Conservation (phyloP, 2,329 filamentous ascomycete species). For the Penicillium sp. region DNA sequence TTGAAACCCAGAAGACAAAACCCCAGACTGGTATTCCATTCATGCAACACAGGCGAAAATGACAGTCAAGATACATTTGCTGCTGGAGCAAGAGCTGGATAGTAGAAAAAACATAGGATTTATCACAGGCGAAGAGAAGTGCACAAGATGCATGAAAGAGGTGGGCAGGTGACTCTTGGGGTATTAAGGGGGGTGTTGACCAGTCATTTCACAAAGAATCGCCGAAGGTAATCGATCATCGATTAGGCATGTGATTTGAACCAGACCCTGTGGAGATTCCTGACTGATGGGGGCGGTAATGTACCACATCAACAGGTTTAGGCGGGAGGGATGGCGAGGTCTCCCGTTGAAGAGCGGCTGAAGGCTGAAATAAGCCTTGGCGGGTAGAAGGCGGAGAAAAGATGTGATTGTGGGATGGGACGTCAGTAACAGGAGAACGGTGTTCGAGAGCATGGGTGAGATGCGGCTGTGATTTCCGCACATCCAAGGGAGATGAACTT, state of each 20-base stretch:
- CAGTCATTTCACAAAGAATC: background rate
- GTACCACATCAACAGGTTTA: conserved; percentile 32
- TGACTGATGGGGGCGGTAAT: conserved; percentile 28
- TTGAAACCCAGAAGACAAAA: conserved; percentile 2
- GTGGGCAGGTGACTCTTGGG: background rate
- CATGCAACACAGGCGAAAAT: conserved; percentile 10
- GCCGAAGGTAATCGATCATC: conserved; percentile 19
- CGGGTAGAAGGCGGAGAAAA: conserved; percentile 37
- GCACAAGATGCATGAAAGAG: conserved; percentile 7
- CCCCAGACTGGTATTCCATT: conserved; percentile 4
- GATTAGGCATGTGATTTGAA: conserved; percentile 34
- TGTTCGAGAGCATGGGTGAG: conserved; percentile 25
- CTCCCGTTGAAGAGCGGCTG: conserved; percentile 29
- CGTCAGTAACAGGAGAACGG: conserved; percentile 24
- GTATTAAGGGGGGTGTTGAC: conserved; percentile 4
- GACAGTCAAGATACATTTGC: conserved; percentile 20
- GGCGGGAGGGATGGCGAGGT: conserved; percentile 32
- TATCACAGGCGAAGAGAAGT: conserved; percentile 16
- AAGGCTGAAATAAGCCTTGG: conserved; percentile 35
- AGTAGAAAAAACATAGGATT: conserved; percentile 12
- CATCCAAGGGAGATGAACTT: conserved; percentile 40
- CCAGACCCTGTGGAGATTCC: conserved; percentile 30
- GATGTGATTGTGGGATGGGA: conserved; percentile 26
- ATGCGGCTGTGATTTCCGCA: conserved; percentile 38
- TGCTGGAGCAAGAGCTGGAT: conserved; percentile 8